Percentiles rank a stretch among this genome's conserved stretches.
These are phyloP conservation scores for Tephrocybe sp. DNA, from an alignment of 768 basidiomycete genomes.

Conservation along the genomic window DNA sequence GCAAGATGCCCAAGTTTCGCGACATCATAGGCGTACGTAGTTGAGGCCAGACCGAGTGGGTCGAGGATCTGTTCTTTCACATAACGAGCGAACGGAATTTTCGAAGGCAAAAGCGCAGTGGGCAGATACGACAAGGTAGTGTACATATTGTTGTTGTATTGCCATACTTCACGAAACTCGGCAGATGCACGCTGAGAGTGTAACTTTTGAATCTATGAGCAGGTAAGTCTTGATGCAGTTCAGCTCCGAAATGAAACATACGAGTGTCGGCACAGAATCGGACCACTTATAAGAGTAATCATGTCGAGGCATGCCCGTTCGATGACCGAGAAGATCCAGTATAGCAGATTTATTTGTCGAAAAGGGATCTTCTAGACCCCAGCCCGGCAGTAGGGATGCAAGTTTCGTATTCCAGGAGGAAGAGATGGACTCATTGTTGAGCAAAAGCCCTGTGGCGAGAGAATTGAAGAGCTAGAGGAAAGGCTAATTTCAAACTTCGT, in stretches of 20 bases:
- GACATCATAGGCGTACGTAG: constrained; percentile 26
- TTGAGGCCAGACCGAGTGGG: constrained; percentile 23
- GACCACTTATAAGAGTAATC: constrained; percentile 12
- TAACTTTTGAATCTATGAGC: constrained; percentile 17
- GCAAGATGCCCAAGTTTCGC: constrained; percentile 27
- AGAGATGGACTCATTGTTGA: constrained; percentile 23
- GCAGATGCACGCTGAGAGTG: constrained; percentile 27
- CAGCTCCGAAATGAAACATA: constrained; percentile 1
- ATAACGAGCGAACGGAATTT: constrained; percentile 25
- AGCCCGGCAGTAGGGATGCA: constrained; percentile 21
- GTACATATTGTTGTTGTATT: constrained; percentile 31
- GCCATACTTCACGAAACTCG: constrained; percentile 25
- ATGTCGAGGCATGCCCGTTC: constrained; percentile 19
- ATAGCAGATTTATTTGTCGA: constrained; percentile 21
- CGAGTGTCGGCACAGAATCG: constrained; percentile 13
- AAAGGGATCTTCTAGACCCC: constrained; percentile 21
- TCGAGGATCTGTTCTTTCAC: constrained; percentile 29
- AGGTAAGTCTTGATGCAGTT: background rate
- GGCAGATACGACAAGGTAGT: constrained; percentile 25
- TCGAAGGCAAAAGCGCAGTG: constrained; percentile 21
- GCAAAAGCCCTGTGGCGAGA: constrained; percentile 23
- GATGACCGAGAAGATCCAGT: constrained; percentile 21
- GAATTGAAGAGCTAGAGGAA: constrained; percentile 22
- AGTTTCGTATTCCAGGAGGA: constrained; percentile 27
- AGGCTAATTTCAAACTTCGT: no score